Percentiles rank a stretch among this genome's conserved stretches.
phyloP scores from a whole-genome alignment of 192 early-diverging fungal species.

The Fimicolochytrium jonesii region DNA sequence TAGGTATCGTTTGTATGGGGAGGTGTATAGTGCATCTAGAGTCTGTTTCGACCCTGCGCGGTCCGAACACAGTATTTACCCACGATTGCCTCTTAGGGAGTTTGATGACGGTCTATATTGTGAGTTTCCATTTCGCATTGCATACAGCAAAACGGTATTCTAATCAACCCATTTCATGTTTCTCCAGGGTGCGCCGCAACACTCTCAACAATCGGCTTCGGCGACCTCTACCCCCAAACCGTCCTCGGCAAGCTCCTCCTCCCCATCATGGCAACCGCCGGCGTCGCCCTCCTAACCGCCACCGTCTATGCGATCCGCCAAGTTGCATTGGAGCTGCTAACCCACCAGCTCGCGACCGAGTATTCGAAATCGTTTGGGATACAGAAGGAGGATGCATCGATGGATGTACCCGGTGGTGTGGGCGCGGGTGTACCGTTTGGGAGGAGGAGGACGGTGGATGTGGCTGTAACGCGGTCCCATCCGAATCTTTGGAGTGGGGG shows the following conservation, averaged over 20 bases:
- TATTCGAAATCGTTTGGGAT: conserved; percentile 38
- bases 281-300: conserved; percentile 36
- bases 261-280: conserved; percentile 27
- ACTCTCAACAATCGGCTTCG: conserved; percentile 49
- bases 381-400: conserved; percentile 26
- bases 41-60: too few relatives aligned
- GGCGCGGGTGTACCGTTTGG: neutral
- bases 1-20: too few relatives aligned
- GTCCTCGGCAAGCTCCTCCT: conserved; percentile 26
- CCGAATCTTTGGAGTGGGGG: too few relatives aligned
- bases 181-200: conserved; percentile 26
- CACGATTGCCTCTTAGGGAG: too few relatives aligned
- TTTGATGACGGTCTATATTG: conserved; percentile 45
- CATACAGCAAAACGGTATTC: too few relatives aligned
- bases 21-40: too few relatives aligned
- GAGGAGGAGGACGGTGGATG: neutral
- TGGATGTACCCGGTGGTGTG: too few relatives aligned
- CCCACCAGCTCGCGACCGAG: conserved; percentile 34
- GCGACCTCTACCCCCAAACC: conserved; percentile 39
- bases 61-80: too few relatives aligned
- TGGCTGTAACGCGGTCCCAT: too few relatives aligned
- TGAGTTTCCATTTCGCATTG: conserved; percentile 6
- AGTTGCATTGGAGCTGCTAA: conserved; percentile 44
- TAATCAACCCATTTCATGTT: too few relatives aligned
- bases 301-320: conserved; percentile 45